phyloP scores from a whole-genome alignment of 2,329 filamentous ascomycete species.

The Clarireedia sp. region DNA sequence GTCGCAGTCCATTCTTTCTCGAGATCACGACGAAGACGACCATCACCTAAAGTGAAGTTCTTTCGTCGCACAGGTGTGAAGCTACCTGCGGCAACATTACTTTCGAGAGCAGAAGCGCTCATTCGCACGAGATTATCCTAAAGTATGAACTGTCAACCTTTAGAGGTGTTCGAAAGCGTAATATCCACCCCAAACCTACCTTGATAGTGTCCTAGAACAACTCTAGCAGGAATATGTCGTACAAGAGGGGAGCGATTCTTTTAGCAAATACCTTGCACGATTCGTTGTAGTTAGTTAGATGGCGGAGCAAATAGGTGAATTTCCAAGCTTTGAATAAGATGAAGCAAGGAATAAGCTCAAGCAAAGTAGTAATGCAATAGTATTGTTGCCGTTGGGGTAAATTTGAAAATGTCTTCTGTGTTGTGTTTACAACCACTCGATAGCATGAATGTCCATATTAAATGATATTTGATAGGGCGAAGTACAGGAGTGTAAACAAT shows the following conservation, averaged over 20 bases:
- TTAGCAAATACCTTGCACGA: constrained; percentile 5
- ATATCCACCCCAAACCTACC: too few species aligned
- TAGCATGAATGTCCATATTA: neutral
- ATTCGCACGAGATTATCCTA: constrained; percentile 7
- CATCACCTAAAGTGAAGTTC: constrained; percentile 18
- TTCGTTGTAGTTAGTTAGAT: too few species aligned
- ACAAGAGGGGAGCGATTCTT: neutral
- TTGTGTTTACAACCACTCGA: neutral
- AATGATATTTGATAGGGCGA: neutral
- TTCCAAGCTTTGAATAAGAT: neutral
- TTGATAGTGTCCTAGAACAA: too few species aligned
- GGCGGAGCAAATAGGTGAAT: too few species aligned
- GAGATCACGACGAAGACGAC: constrained; percentile 13
- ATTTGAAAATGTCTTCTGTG: constrained; percentile 2
- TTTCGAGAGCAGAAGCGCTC: neutral
- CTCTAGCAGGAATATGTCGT: too few species aligned
- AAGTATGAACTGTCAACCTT: neutral
- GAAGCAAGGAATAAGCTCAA: neutral
- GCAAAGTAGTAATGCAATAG: constrained; percentile 1
- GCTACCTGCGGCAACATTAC: constrained; percentile 10
- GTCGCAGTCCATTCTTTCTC: constrained; percentile 34
- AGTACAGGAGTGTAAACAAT: constrained; percentile 3
- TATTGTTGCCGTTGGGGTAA: neutral
- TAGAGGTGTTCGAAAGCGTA: too few species aligned
- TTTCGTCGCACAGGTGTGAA: constrained; percentile 26